phyloP scores from a whole-genome alignment of 768 basidiomycete species.

The Pulveroboletus ravenelii region DNA sequence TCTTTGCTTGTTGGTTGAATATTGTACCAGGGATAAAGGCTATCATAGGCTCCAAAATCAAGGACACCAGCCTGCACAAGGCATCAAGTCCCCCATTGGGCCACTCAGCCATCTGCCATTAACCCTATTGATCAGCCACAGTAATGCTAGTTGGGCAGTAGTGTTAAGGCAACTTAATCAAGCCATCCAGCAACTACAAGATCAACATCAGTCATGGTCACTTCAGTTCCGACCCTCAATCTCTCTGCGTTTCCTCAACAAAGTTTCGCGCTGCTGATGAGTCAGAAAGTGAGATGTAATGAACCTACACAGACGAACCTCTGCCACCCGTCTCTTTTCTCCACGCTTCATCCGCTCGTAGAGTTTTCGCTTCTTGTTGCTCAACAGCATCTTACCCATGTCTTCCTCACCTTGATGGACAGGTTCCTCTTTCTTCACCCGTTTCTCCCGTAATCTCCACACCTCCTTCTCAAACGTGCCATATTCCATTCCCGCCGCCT shows the following conservation, averaged over 20 bases:
- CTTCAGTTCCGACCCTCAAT: slow-evolving; percentile 40
- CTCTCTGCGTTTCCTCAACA: slow-evolving; percentile 55
- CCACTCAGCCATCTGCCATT: too few species aligned
- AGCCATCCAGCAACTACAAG: not conserved
- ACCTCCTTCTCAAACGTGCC: slow-evolving; percentile 75
- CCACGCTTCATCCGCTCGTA: slow-evolving; percentile 92
- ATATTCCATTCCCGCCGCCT: slow-evolving; percentile 79
- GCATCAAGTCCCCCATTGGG: not conserved
- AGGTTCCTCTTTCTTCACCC: slow-evolving; percentile 28
- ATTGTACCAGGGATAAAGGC: too few species aligned
- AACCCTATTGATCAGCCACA: too few species aligned
- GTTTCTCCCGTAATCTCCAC: slow-evolving; percentile 50
- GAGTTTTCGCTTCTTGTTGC: slow-evolving; percentile 88
- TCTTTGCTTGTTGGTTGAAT: too few species aligned
- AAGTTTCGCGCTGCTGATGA: slow-evolving; percentile 46
- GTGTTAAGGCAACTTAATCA: slow-evolving; percentile 6
- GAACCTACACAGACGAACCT: slow-evolving; percentile 51
- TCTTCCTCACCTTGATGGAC: slow-evolving; percentile 56
- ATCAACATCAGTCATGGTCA: not conserved
- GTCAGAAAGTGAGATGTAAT: slow-evolving; percentile 7
- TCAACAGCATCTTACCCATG: slow-evolving; percentile 98
- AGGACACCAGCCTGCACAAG: too few species aligned
- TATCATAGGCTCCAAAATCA: too few species aligned
- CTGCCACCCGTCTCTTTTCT: slow-evolving; percentile 66
- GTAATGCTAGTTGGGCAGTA: too few species aligned